Base-by-base conservation (phyloP, 1,284 basidiomycete genomes). In the Rhodotorula sp. region DNA sequence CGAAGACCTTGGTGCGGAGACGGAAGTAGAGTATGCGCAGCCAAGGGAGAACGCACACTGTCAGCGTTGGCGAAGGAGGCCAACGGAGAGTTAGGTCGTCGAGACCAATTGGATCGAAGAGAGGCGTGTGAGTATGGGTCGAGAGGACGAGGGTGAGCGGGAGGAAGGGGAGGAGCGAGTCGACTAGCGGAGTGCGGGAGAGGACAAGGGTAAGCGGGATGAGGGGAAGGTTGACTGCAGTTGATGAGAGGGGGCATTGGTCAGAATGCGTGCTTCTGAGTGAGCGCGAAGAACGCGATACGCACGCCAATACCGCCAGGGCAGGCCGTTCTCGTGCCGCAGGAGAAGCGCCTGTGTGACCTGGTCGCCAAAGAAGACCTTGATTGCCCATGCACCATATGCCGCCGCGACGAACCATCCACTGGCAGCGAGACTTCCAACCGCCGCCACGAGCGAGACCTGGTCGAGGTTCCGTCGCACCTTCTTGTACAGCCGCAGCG, bases 351-450 rank as follows among this genome's bases (percentile, higher is more conserved):
- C 74, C 59, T 86, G 82, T 67, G 79, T 89, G 86, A 83, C 79
- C 57, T 89, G 87, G 74, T 84, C 64, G 8, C 66, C 73, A 60
- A 90, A 81, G 70, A 90, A 88, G 69, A 86, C 82, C 52, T 83
- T 82, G 32, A 90, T 79, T n/a, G 89, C 89, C 79, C 86, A 89
- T 0, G 86, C 85, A 3, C 90, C 90, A 75, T 90, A 91, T 0
- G 83, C 83, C 2, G 88, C 87, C 49, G 85, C 81, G 2, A 87
- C 79, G 44, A 87, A 81, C 76, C 89, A 89, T 87, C 71, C 27
- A 86, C 89, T 89, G 67, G 22, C 62, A 11, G 58, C 53, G 15
- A 67, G 8, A 20, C 51, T 62, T 13, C 48, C 52, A 30, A 59
- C 62, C 4, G 51, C 60, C 0, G 54, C 62, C n/a, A n/a, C 53